Percentiles rank a stretch among this genome's conserved stretches.
These are phyloP conservation scores for Phaeophleospora eucalypticola DNA, from an alignment of 2,329 filamentous ascomycete genomes.

Conservation along the genomic window DNA sequence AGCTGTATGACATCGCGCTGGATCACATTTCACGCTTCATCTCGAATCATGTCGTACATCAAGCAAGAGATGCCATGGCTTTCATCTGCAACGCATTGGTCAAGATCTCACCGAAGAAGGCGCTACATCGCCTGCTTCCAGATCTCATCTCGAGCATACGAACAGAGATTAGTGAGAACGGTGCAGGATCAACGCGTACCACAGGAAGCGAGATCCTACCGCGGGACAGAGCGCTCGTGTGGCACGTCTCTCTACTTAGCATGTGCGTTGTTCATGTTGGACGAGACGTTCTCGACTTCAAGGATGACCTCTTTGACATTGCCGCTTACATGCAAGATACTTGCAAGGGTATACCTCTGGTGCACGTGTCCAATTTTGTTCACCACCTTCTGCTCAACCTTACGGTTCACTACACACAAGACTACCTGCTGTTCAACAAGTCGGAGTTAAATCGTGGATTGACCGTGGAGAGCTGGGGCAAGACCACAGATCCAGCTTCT, in stretches of 20 bases:
- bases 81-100: constrained; percentile 96
- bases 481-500: constrained; percentile 66
- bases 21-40: constrained; percentile 92
- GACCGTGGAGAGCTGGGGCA: constrained; percentile 78
- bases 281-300: constrained; percentile 81
- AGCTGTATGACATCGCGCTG: constrained; percentile 86
- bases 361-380: constrained; percentile 95
- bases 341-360: constrained; percentile 87
- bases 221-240: constrained; percentile 85
- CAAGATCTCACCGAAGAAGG: constrained; percentile 92
- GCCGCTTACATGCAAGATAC: constrained; percentile 95
- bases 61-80: constrained; percentile 94
- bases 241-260: constrained; percentile 94
- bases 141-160: constrained; percentile 88
- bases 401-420: constrained; percentile 88
- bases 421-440: constrained; percentile 84
- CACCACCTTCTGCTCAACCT: constrained; percentile 93
- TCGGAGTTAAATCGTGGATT: constrained; percentile 66
- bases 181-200: constrained; percentile 88
- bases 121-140: constrained; percentile 82
- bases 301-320: constrained; percentile 83
- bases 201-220: constrained; percentile 91
- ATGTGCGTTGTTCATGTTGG: constrained; percentile 98
- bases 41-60: constrained; percentile 89
- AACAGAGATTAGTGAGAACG: constrained; percentile 94